Base-by-base conservation (phyloP, 164 flowering plant species). In the grape (Vitis vinifera) region DNA sequence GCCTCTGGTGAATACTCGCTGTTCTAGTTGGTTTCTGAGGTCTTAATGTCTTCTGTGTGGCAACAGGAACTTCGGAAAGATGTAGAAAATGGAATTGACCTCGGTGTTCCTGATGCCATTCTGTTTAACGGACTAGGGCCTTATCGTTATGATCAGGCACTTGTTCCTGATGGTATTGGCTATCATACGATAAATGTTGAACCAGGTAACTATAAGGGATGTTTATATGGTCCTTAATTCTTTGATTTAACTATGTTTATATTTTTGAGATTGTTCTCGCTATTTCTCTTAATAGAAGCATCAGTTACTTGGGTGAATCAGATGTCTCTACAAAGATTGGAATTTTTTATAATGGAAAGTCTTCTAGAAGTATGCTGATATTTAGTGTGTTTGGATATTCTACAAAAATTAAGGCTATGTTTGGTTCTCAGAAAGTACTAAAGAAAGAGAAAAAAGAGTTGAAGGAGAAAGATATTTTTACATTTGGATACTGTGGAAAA, bases 61-160 rank as follows among this genome's bases (percentile, higher is more conserved):
- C 64, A 65, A 68, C 86, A 91, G 99, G 88, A 85, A 49, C 84
- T 91, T 27, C 83, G 97, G 79, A 78, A 85, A 71, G 75, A 83
- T 48, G 77, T 91, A 70, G 97, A 88, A 70, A 80, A 78, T 62
- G 95, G 92, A 12, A 65, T 37, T 52, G 84, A 79, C 69, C 89
- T 91, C 70, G 97, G 97, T 61, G 79, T 73, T 72, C 99, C 98
- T 50, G 97, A 94, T 78, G 97, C 95, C 4, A 75, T 92, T 68
- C 81, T 92, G 30, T 72, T 94, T 64, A 92, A 90, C 75, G 97
- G 97, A 67, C 69, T 82, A 49, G 98, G 97, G 50, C 93, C 94
- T 10, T 88, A 79, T 70, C 89, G 83, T 17, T 93, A 87, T 74
- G 80, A 87, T 70, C 77, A 73, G 27, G 69, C 85, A 13, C 75